Evolutionary conservation across 768 basidiomycete species (phyloP).

Genomic region (Tricholoma matsutake): DNA sequence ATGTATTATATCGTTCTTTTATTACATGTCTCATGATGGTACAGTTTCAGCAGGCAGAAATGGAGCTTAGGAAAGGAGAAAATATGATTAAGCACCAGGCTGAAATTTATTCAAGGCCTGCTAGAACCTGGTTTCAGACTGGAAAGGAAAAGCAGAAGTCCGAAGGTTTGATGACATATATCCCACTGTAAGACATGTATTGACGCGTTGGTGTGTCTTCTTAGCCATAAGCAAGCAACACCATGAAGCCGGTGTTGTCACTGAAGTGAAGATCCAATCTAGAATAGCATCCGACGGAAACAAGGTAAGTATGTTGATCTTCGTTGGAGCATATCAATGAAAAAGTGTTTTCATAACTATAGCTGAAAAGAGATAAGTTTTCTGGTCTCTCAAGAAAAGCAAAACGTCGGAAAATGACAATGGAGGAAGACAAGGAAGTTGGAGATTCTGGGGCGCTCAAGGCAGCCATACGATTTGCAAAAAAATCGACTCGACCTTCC

Average conservation of each 20-base stretch:
- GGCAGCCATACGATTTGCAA: conserved; percentile 83
- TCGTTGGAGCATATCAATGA: conserved; percentile 3
- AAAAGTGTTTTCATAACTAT: background rate
- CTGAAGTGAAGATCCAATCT: conserved; percentile 35
- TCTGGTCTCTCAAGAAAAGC: conserved; percentile 83
- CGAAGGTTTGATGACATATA: conserved; percentile 51
- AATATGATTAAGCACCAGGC: conserved; percentile 92
- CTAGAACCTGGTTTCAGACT: conserved; percentile 98
- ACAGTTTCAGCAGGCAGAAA: conserved; percentile 86
- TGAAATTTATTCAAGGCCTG: conserved; percentile 91
- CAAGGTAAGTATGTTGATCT: conserved; percentile 36
- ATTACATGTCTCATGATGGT: conserved; percentile 7
- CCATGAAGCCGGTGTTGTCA: conserved; percentile 57
- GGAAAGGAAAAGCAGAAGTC: conserved; percentile 78
- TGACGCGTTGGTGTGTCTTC: background rate
- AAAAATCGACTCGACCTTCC: conserved; percentile 67
- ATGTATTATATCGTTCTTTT: conserved; percentile 4
- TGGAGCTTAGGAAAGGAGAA: conserved; percentile 93
- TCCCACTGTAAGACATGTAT: conserved; percentile 3
- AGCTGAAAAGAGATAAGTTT: conserved; percentile 77
- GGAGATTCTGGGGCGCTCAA: conserved; percentile 53
- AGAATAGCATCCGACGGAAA: conserved; percentile 33
- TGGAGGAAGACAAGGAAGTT: conserved; percentile 71
- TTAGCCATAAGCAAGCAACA: conserved; percentile 74
- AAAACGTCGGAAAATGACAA: conserved; percentile 85